Evolutionary conservation across 306 rosid species (phyloP), one percentile per base, ranked within the genome.

Genomic region (Rubus idaeus): DNA sequence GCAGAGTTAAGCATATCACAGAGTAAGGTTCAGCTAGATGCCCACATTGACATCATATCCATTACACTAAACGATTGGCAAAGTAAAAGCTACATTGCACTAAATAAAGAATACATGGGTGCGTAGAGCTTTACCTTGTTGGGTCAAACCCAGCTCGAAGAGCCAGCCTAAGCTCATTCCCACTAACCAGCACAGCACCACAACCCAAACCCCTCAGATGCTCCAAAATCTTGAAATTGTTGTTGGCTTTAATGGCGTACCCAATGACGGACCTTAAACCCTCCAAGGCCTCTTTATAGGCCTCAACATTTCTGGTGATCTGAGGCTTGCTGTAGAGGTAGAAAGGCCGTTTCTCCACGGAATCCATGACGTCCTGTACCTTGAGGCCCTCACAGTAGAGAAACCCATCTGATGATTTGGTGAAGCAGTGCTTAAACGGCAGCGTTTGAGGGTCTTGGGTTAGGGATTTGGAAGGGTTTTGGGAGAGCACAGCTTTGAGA

Each of bases 171-270:
- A 91, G 91, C 86, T 95, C 99, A 47, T 95, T 95, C 21, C 97
- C 99, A 83, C 99, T 95, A 18, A 95, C 99, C 67, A 95, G 99
- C 71, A 95, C 97, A 67, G 97, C 99, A 62, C 97, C 97, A 68
- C 96, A 92, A 80, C 97, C 99, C 85, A 89, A 81, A 18, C 74
- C 75, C 79, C 92, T 88, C 90, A 96, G 84, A 83, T 96, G 98
- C 82, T 96, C 90, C 74, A 92, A 76, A 79, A 96, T 90, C 92
- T 92, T 96, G 79, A 88, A 85, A 66, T 96, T 96, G 53, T 96
- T 92, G 76, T 96, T 96, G 68, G 98, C 99, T 78, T 95, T 95
- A 30, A 95, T 92, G 16, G 98, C 99, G 63, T 95, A 92, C 8
- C 99, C 97, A 73, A 95, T 92, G 4, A 91, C 46, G 6, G 94